Base-by-base conservation (phyloP, 345 rosid genomes). In the Murraya koenigii region DNA sequence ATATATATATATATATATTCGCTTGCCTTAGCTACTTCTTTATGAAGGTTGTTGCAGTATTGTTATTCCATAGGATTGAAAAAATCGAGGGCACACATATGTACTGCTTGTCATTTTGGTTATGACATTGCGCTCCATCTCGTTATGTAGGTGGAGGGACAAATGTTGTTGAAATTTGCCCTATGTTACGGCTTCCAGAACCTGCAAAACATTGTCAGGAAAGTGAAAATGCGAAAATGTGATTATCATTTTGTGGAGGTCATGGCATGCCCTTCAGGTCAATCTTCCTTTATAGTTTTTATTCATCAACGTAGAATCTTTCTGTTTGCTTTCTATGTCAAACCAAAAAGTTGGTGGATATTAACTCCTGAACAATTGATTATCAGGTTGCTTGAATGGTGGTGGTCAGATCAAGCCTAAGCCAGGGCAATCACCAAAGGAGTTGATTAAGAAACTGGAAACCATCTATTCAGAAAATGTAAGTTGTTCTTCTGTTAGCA, bases 231-330 rank as follows among this genome's bases (percentile, higher is more conserved):
- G 52, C 69, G 35, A 63, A 94, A 85, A 81, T 94, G 98, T 74
- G 98, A 94, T 77, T 96, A 91, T 83, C 94, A 96, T 38, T 96
- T 85, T 77, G 97, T 96, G 79, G 98, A 96, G 91, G 90, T 96
- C 79, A 96, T 94, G 99, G 99, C 98, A 22, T 96, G 98, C 69
- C 99, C 99, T 80, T 82, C 99, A 86, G 99, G 98, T 94, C 38
- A 78, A 14, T 25, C 39, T 61, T 72, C 69, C 64, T 47, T 66
- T 28, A 0, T 71, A 44, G 11, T 2, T 36, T 58, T 36, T 35
- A 7, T 32, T 39, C 10, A 35, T 68, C 17, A 63, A 36, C n/a
- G 32, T 69, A 36, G 7, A 15, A 30, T 72, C 9, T 64, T 55
- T 7, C 58, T 25, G 59, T 60, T 62, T 52, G 35, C 68, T 69